A percentile compares a stretch with the other conserved stretches of the same genome.
Conservation (phyloP, 768 basidiomycete genomes). For the Crepidotus variabilis region DNA sequence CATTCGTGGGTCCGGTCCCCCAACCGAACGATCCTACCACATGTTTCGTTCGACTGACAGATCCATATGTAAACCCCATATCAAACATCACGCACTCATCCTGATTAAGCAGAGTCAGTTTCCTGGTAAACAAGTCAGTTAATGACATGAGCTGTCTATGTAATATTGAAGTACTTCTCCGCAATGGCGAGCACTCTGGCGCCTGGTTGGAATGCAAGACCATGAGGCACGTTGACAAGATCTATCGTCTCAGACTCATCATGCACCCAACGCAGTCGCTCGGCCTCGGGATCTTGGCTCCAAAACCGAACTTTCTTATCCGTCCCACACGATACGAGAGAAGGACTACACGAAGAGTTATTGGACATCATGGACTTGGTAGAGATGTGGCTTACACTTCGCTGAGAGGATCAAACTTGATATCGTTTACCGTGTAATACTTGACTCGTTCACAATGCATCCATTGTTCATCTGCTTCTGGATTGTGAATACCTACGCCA, state of each 20-base stretch:
- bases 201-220: conserved; percentile 42
- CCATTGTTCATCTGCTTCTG: neutral
- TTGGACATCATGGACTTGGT: conserved; percentile 8
- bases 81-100: neutral
- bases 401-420: conserved; percentile 48
- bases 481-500: neutral
- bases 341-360: conserved; percentile 24
- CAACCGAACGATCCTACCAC: conserved; percentile 46
- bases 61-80: neutral
- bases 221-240: conserved; percentile 29
- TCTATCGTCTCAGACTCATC: neutral
- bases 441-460: conserved; percentile 23
- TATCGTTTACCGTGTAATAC: conserved; percentile 53
- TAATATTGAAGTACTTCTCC: conserved; percentile 30
- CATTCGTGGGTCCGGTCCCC: conserved; percentile 39
- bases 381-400: conserved; percentile 22
- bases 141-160: conserved; percentile 10
- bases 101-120: too few relatives aligned
- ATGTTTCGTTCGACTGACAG: conserved; percentile 9
- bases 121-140: neutral
- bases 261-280: conserved; percentile 1
- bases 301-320: conserved; percentile 42
- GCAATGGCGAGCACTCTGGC: conserved; percentile 37
- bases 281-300: conserved; percentile 25
- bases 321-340: conserved; percentile 44